Conservation (phyloP, 129 eudicot species). For the Helichrysum umbraculigerum region DNA sequence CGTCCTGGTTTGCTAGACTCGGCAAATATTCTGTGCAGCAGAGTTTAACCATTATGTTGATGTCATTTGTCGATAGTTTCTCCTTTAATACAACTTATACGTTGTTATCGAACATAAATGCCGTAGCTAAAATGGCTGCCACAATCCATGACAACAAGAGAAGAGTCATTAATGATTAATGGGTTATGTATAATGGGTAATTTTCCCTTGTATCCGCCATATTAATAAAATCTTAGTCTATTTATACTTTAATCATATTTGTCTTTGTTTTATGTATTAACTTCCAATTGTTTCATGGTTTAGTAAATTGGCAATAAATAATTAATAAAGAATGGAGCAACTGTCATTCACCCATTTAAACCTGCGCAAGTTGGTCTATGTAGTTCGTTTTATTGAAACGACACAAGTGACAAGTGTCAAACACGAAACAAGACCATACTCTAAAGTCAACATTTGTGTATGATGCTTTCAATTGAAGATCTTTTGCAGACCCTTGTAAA, state of each 20-base stretch:
- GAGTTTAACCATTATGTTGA: conserved; percentile 1
- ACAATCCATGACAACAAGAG: too few species aligned
- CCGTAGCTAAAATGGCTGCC: not conserved
- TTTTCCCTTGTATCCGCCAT: too few species aligned
- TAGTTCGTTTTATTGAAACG: not conserved
- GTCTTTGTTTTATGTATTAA: too few species aligned
- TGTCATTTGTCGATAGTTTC: conserved; percentile 21
- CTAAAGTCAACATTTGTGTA: conserved; percentile 16
- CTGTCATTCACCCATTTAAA: too few species aligned
- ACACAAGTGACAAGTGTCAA: not conserved
- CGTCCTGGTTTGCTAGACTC: conserved; percentile 18
- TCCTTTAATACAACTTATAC: conserved; percentile 17
- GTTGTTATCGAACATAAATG: conserved; percentile 32
- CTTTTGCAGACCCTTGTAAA: conserved; percentile 42
- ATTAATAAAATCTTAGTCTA: too few species aligned
- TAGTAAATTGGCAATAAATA: too few species aligned
- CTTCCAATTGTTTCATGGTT: too few species aligned
- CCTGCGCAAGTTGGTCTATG: too few species aligned
- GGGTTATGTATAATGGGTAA: too few species aligned
- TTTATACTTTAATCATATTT: too few species aligned
- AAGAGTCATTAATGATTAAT: too few species aligned
- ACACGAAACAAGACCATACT: not conserved
- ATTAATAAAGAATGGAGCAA: too few species aligned
- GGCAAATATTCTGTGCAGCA: not conserved
- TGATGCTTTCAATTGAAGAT: conserved; percentile 37